These are phyloP conservation scores for Trypanosoma avium DNA, from an alignment of 208 protist genomes.

Conservation along the genomic window DNA sequence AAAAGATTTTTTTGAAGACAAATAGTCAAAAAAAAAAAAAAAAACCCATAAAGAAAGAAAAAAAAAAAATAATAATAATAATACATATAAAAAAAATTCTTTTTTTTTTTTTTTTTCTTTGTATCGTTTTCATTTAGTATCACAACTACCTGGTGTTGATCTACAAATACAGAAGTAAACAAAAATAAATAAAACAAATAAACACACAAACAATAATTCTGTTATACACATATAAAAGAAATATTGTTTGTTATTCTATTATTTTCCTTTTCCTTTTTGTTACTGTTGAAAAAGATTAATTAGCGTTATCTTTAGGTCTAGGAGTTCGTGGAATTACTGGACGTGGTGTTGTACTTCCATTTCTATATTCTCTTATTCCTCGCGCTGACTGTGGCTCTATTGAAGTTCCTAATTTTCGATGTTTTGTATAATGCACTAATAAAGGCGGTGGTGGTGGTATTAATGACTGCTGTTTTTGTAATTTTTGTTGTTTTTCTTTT, in stretches of 20 bases:
- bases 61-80: not conserved
- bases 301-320: no score
- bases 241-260: no score
- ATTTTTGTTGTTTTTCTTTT: not conserved
- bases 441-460: not conserved
- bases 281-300: no score
- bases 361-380: no score
- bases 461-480: not conserved
- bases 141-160: no score
- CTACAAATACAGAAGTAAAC: no score
- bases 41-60: constrained; percentile 4
- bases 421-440: constrained; percentile 11
- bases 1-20: not conserved
- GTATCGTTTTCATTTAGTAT: no score
- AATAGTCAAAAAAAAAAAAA: constrained; percentile 5
- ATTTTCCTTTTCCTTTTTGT: no score
- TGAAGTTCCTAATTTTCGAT: not conserved
- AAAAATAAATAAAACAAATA: no score
- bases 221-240: not conserved
- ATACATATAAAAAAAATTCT: not conserved
- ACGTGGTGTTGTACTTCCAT: no score
- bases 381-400: no score
- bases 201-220: constrained; percentile 3
- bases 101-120: not conserved
- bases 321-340: no score